Evolutionary conservation across 148 eudicot species (phyloP), one percentile per base, ranked within the genome.

Genomic region (Amaranthus cruentus): DNA sequence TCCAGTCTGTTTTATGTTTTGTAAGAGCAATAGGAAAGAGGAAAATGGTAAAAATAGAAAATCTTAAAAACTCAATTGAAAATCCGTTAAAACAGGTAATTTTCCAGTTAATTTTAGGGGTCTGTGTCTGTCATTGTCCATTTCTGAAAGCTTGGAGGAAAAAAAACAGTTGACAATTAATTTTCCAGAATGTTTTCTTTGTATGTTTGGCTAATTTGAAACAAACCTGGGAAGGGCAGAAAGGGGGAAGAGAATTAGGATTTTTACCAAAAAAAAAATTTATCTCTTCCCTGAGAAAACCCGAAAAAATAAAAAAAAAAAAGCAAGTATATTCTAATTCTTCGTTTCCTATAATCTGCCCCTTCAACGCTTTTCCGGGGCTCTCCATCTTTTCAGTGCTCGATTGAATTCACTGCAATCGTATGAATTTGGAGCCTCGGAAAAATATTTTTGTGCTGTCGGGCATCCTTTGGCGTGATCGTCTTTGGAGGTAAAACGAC

Each of bases 251-350:
- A 69, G 74, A 69, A 56, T 50, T 18, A 15, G 28, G 60, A 49
- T 13, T 11, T 44, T 12, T 18, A 67, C 60, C 48, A 9, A 13
- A 11, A 58, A 61, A 56, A 43, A 73, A 74, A 56, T 54, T 75
- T 46, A 73, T 71, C 74, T 51, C 67, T 81, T 82, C 76, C 77
- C 79, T 58, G 72, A 57, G 55, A 71, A 63, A 76, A 70, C 75
- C 68, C 51, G 65, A 78, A 61, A 73, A 18, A 18, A 18, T 18
- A 18, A 18, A 18, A 18, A 18, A 18, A 18, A 18, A 28, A 28
- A 28, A 60, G 13, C 65, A 14, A 13, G 55, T 53, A 8, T 46
- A 28, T 78, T 49, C 48, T 64, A 9, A 62, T 74, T 9, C 73
- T 43, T 65, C 70, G 9, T 46, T 72, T 73, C 71, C 28, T 53